These are phyloP conservation scores for Fusarium sp. DNA, from an alignment of 2,329 filamentous ascomycete species.

Conservation along the genomic window DNA sequence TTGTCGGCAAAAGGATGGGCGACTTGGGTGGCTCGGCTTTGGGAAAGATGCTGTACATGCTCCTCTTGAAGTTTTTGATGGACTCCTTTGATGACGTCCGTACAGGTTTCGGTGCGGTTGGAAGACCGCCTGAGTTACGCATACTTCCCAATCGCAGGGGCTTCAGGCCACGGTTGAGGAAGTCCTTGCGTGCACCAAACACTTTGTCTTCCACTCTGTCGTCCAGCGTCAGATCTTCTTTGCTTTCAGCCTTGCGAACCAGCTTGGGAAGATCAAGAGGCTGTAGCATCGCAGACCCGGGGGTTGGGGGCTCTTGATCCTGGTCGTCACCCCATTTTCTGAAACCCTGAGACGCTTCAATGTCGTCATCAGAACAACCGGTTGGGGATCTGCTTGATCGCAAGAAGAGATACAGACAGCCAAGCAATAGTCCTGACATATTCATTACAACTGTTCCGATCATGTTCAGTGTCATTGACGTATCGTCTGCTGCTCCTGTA, in stretches of 20 bases:
- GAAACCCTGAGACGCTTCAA: conserved; percentile 9
- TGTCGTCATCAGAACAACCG: conserved; percentile 51
- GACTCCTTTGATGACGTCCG: conserved; percentile 31
- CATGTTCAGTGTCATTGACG: conserved; percentile 63
- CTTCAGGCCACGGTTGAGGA: conserved; percentile 28
- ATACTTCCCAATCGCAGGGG: conserved; percentile 36
- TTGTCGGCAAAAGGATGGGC: conserved; percentile 56
- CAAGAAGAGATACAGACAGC: conserved; percentile 72
- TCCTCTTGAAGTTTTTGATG: conserved; percentile 38
- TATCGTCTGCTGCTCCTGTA: conserved; percentile 47
- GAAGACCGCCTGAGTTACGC: conserved; percentile 27
- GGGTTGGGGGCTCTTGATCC: conserved; percentile 18
- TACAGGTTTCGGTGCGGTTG: conserved; percentile 24
- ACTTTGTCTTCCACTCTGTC: conserved; percentile 47
- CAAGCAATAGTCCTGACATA: conserved; percentile 71
- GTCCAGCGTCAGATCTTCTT: conserved; percentile 16
- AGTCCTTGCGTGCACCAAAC: conserved; percentile 39
- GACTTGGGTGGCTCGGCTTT: conserved; percentile 29
- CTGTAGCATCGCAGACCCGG: conserved; percentile 13
- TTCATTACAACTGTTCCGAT: conserved; percentile 73
- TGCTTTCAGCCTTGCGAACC: conserved; percentile 18
- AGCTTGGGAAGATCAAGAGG: conserved; percentile 14
- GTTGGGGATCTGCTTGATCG: conserved; percentile 70
- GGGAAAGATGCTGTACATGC: conserved; percentile 42
- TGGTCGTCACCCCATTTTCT: conserved; percentile 28